phyloP scores from a whole-genome alignment of 306 rosid species.

The Glycine latifolia region DNA sequence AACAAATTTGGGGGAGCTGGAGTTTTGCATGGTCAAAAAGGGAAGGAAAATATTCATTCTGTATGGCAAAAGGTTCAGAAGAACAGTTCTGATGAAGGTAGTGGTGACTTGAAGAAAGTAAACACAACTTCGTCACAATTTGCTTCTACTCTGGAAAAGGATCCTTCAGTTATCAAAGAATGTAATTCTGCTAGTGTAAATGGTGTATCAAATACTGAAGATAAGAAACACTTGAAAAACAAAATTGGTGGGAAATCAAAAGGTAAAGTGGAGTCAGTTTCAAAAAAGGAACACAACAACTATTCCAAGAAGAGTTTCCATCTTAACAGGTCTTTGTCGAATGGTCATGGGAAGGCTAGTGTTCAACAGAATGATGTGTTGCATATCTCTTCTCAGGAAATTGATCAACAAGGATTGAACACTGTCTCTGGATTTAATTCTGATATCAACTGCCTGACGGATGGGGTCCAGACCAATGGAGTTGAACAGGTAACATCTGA shows the following conservation, averaged over 20 bases:
- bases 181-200: constrained; percentile 46
- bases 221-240: constrained; percentile 58
- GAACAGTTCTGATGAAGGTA: constrained; percentile 52
- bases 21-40: constrained; percentile 54
- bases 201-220: constrained; percentile 49
- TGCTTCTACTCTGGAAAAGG: constrained; percentile 50
- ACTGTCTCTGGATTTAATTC: constrained; percentile 51
- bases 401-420: constrained; percentile 46
- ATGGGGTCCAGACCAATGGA: constrained; percentile 42
- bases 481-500: constrained; percentile 53
- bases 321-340: constrained; percentile 49
- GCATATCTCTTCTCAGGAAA: constrained; percentile 48
- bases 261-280: constrained; percentile 51
- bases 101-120: constrained; percentile 57
- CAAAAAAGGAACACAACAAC: constrained; percentile 55
- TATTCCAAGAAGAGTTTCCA: constrained; percentile 60
- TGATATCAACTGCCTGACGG: constrained; percentile 35
- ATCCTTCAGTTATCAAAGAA: constrained; percentile 52
- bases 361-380: constrained; percentile 52
- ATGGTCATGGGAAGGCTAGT: constrained; percentile 49
- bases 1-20: constrained; percentile 56
- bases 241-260: constrained; percentile 59
- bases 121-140: constrained; percentile 50
- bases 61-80: constrained; percentile 91
- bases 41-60: constrained; percentile 75